Evolutionary conservation across 805 yeast species (phyloP), one percentile per base, ranked within the genome.

Genomic region (Yamadazyma scolyti): DNA sequence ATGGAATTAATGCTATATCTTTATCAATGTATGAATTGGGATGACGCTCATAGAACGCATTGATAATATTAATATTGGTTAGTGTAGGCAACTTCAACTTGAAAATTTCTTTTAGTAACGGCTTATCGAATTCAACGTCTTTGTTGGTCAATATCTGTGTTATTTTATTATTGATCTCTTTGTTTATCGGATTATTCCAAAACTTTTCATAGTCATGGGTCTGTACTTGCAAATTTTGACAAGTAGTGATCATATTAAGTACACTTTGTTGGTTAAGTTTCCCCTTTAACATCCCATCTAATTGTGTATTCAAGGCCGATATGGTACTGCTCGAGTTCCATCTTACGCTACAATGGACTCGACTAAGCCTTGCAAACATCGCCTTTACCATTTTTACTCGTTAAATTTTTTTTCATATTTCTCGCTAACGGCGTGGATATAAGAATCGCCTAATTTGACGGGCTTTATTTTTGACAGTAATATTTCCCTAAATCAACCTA

Each of bases 1-100:
- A 73, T 3, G 88, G 83, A n/a, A 82, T 69, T 60, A 79, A 62
- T 3, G 81, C 77, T 1, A 57, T 47, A 1, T 54, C 50, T 28
- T 56, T 53, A 7, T 58, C 60, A 7, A 77, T 61, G 21, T 33
- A 32, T 1, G 33, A 35, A 7, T 37, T 27, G 3, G 65, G 61
- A 17, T 56, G 47, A 11, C 50, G 44, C 26, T 43, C 25, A 27
- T 53, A 53, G 37, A 42, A 62, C n/a, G 37, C 21, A 30, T 45
- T 41, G 10, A 62, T 50, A 17, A 61, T 39, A 8, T 43, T 35
- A n/a, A 63, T 40, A 30, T 55, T 57, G 11, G 56, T 50, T 3
- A 34, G 20, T 5, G 55, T 41, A 2, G 70, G 65, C 16, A 66
- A 50, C 25, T 57, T 53, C 33, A 65, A 43, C 11, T 58, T 38